Evolutionary conservation across 768 basidiomycete species (phyloP).

Genomic region (Mycena rebaudengoi): DNA sequence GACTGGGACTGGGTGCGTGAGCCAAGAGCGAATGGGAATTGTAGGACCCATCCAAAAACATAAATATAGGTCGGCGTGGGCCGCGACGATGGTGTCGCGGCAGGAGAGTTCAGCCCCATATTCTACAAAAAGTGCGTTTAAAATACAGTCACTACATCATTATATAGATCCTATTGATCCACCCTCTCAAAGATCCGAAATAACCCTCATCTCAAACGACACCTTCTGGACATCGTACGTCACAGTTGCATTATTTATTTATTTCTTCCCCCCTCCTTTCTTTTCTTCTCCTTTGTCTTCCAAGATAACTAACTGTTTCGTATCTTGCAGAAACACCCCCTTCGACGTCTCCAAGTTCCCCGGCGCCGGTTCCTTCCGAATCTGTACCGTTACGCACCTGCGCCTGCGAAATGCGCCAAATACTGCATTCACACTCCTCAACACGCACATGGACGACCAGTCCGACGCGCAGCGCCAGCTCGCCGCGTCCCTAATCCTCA

Average conservation of each 20-base stretch:
- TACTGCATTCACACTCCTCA: conserved; percentile 50
- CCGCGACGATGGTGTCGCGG: conserved; percentile 60
- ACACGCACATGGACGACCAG: conserved; percentile 63
- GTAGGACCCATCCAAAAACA: background rate
- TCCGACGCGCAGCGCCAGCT: conserved; percentile 59
- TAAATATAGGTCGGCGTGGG: conserved; percentile 67
- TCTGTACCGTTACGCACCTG: conserved; percentile 54
- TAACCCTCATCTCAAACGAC: conserved; percentile 50
- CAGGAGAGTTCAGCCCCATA: conserved; percentile 69
- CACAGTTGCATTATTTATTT: too few species aligned
- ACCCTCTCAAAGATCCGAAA: conserved; percentile 33
- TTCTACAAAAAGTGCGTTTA: conserved; percentile 64
- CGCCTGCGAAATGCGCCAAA: conserved; percentile 18
- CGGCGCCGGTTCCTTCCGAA: conserved; percentile 56
- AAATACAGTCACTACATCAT: too few species aligned
- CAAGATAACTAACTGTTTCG: too few species aligned
- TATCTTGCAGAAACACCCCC: conserved; percentile 50
- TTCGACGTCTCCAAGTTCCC: conserved; percentile 58
- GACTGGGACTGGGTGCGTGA: conserved; percentile 60
- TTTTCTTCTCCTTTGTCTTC: too few species aligned
- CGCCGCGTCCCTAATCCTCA: conserved; percentile 59
- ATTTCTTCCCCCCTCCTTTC: too few species aligned
- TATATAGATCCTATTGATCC: background rate
- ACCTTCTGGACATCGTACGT: conserved; percentile 65
- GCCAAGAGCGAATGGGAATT: background rate